Base-by-base conservation (phyloP, 2,329 filamentous ascomycete species). In the Alternaria ethzedia region DNA sequence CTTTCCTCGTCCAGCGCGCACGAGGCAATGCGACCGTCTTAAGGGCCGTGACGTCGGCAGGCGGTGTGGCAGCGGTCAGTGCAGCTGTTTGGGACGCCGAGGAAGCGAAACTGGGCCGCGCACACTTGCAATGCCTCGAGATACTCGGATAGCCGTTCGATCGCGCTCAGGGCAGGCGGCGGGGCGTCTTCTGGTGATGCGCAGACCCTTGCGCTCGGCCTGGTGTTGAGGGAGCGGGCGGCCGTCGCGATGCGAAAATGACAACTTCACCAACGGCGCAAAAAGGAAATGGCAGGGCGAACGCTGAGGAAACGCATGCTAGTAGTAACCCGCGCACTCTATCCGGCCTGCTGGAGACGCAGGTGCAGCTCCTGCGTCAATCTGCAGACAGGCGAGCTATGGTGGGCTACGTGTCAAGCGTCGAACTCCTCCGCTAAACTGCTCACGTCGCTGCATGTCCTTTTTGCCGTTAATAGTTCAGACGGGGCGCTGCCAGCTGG, bases 291-390 rank as follows among this genome's bases (percentile, higher is more conserved):
- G 75, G 66, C 72, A 75, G 74, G 70, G 71, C 75, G 71, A 56
- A 64, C 70, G 64, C 65, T 50, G 57, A 70, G 67, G 69, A 57
- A 67, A 65, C 66, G 67, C 65, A 67, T 72, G 69, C 64, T 75
- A 75, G 75, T 76, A 75, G 75, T 75, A 78, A 73, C 70, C 72
- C 73, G 68, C 65, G 64, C 63, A 69, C 69, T 71, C 68, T 73
- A 70, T 72, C 78, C 75, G 69, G 69, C 64, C 59, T 65, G 66
- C 70, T 76, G 76, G 75, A 70, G 70, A 73, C 74, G 75, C 69
- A 72, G 72, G 65, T 77, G 77, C 77, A 79, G 75, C 72, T 76
- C 73, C 76, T 79, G 78, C 77, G 75, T 79, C 77, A 79, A 78
- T 78, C 59, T 79, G 76, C 78, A 79, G 75, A 66, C 66, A 72